Percentiles rank a stretch among this genome's conserved stretches.
phyloP scores from a whole-genome alignment of 2,329 filamentous ascomycete species.

The Clathrospora elynae region DNA sequence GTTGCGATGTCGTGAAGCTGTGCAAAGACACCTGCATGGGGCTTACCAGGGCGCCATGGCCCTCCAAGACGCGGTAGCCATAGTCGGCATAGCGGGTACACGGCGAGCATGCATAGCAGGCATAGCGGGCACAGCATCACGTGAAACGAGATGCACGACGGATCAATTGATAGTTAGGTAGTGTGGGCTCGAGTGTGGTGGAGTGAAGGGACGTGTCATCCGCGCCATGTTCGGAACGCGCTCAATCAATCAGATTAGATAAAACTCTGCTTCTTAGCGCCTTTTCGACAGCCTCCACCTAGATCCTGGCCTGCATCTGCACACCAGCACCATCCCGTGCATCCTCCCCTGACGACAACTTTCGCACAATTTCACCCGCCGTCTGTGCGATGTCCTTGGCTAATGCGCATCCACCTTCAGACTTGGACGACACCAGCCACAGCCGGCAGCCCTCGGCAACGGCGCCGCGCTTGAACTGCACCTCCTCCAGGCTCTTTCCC shows the following conservation, averaged over 20 bases:
- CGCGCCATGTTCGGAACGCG: constrained; percentile 11
- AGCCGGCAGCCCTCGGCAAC: constrained; percentile 37
- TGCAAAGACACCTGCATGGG: constrained; percentile 23
- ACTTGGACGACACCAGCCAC: constrained; percentile 43
- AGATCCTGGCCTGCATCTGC: too few relatives aligned
- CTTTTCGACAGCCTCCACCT: too few relatives aligned
- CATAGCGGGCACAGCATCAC: constrained; percentile 23
- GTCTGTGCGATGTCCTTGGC: constrained; percentile 44
- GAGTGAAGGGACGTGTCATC: constrained; percentile 14
- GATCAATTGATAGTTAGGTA: too few relatives aligned
- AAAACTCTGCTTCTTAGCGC: constrained; percentile 32
- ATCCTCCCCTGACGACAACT: constrained; percentile 23
- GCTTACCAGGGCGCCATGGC: constrained; percentile 25
- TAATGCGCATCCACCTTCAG: constrained; percentile 42
- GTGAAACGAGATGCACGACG: constrained; percentile 21
- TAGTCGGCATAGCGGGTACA: constrained; percentile 30
- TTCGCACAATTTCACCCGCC: constrained; percentile 41
- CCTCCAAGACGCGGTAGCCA: constrained; percentile 30
- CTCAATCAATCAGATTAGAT: constrained; percentile 38
- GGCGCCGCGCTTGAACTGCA: constrained; percentile 45
- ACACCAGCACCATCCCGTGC: constrained; percentile 15
- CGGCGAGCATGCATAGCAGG: constrained; percentile 16
- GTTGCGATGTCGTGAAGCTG: constrained; percentile 27
- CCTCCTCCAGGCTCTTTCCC: constrained; percentile 45
- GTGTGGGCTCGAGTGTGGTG: constrained; percentile 16